Evolutionary conservation across 257 asterid genomes (phyloP), one percentile per base, ranked within the genome.

Genomic region (Datura wrightii): DNA sequence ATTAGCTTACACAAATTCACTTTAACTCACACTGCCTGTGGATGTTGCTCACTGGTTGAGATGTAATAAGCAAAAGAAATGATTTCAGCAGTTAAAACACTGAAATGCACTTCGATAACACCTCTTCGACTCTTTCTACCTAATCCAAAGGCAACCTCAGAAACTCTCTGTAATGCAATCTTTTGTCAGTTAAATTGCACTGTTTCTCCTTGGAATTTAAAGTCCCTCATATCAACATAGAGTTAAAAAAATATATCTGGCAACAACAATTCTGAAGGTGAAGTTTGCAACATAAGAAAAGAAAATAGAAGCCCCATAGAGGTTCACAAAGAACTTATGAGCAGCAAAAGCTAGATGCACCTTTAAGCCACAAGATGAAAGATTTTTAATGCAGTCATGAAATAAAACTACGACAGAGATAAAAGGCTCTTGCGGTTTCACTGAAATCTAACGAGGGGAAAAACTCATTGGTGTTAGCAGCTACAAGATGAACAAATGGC

Each of bases 301-400:
- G 59, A 46, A 72, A 46, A 46, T 6, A 72, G 41, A 19, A 46
- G 3, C 80, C n/a, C 80, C 19, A n/a, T 3, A 8, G 11, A 10
- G 58, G n/a, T 46, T 72, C 41, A 48, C 59, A 10, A 10, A 72
- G 58, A 44, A 24, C 10, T 19, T 72, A 19, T 72, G 80, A 72
- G 5, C n/a, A 46, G 37, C 58, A 72, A 70, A 42, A 70, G 50
- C 5, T 19, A 44, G 14, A 18, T 70, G 79, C 34, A 41, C 54
- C 79, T 71, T 71, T 71, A 71, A 5, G 79, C 10, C 56, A 72
- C 80, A 19, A 46, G 42, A 72, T 46, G n/a, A 72, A 19, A 72
- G n/a, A 44, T 10, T 5, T 72, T 10, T 44, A 72, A 44, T 5
- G 79, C 18, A 42, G 9, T 18, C 79, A 42, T 42, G 37, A 42